Evolutionary conservation across 768 basidiomycete species (phyloP).

Genomic region (Suillus tomentosus): DNA sequence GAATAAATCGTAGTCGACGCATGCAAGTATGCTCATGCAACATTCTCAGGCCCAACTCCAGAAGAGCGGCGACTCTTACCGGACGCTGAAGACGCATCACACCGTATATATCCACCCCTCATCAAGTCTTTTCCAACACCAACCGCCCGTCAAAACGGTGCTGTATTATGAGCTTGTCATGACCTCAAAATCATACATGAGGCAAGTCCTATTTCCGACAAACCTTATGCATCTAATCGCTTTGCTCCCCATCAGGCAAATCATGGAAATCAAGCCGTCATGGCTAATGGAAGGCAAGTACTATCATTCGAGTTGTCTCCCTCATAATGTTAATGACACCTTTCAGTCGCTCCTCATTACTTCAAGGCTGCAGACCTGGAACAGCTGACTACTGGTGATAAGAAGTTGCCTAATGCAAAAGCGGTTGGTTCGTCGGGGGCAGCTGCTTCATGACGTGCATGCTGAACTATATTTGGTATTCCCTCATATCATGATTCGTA

Average conservation of each 20-base stretch:
- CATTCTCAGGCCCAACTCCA: slow-evolving; percentile 77
- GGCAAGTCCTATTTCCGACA: slow-evolving; percentile 40
- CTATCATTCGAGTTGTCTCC: not conserved
- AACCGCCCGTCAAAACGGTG: slow-evolving; percentile 88
- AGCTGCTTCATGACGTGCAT: slow-evolving; percentile 7
- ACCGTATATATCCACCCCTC: slow-evolving; percentile 98
- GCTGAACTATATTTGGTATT: not conserved
- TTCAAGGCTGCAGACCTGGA: slow-evolving; percentile 88
- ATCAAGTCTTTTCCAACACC: slow-evolving; percentile 91
- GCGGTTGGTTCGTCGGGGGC: slow-evolving; percentile 42
- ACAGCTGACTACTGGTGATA: slow-evolving; percentile 76
- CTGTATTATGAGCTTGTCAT: slow-evolving; percentile 97
- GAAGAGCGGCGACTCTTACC: slow-evolving; percentile 95
- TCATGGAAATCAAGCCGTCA: slow-evolving; percentile 96
- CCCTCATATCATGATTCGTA: not conserved
- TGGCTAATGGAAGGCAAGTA: slow-evolving; percentile 88
- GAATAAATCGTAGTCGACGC: slow-evolving; percentile 4
- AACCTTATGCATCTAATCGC: slow-evolving; percentile 1
- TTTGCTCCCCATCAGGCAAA: slow-evolving; percentile 54
- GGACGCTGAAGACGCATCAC: slow-evolving; percentile 94
- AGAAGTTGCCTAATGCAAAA: slow-evolving; percentile 94
- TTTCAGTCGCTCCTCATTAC: slow-evolving; percentile 90
- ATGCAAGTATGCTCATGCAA: not conserved
- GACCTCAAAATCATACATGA: slow-evolving; percentile 96
- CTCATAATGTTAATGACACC: slow-evolving; percentile 8